Percentiles rank a stretch among this genome's conserved stretches.
Conservation (phyloP, 805 yeast genomes). For the Metschnikowia continentalis region DNA sequence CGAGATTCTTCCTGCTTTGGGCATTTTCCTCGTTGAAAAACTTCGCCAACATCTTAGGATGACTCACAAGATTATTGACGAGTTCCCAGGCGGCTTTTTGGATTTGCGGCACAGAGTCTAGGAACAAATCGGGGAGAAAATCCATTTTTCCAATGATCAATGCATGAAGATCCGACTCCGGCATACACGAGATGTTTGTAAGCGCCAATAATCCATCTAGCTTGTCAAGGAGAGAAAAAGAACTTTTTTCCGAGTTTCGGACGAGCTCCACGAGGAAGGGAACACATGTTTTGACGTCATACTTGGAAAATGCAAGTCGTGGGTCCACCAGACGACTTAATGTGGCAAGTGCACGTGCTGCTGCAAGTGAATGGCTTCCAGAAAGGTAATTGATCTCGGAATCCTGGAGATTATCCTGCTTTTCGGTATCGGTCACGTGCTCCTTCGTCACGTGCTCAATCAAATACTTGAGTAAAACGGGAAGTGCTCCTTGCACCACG, state of each 20-base stretch:
- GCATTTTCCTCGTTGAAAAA: slow-evolving; percentile 52
- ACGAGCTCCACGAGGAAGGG: slow-evolving; percentile 46
- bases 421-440: slow-evolving; percentile 18
- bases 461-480: slow-evolving; percentile 36
- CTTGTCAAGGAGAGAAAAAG: slow-evolving; percentile 30
- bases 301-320: slow-evolving; percentile 34
- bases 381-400: too few relatives aligned
- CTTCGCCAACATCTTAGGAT: slow-evolving; percentile 43
- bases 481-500: slow-evolving; percentile 45
- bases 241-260: not conserved
- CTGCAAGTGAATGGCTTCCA: slow-evolving; percentile 26
- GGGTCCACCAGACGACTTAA: slow-evolving; percentile 45
- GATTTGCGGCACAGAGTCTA: slow-evolving; percentile 39
- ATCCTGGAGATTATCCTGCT: too few relatives aligned
- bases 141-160: slow-evolving; percentile 44
- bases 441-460: slow-evolving; percentile 20
- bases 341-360: slow-evolving; percentile 39
- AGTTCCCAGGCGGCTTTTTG: slow-evolving; percentile 64
- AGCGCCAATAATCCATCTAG: slow-evolving; percentile 60
- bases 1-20: slow-evolving; percentile 32
- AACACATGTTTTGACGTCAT: slow-evolving; percentile 38
- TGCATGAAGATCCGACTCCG: slow-evolving; percentile 37
- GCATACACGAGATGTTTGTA: slow-evolving; percentile 56
- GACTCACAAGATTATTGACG: slow-evolving; percentile 52
- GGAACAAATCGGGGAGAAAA: slow-evolving; percentile 41